Conservation (phyloP, 2,329 filamentous ascomycete genomes). For the Paracoccidioides brasiliensis region DNA sequence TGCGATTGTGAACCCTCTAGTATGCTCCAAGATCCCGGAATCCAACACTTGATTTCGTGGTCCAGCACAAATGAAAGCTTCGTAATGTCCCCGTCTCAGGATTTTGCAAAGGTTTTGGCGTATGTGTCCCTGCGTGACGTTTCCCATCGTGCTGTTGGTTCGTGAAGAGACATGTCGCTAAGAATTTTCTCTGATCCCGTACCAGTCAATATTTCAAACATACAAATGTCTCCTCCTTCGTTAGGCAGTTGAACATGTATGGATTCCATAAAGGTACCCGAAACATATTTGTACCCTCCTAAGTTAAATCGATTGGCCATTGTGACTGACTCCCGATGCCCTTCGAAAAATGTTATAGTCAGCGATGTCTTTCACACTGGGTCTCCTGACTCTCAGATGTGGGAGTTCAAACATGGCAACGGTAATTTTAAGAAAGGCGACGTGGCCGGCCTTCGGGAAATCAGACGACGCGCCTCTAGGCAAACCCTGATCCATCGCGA, state of each 20-base stretch:
- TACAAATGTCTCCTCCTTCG: constrained; percentile 97
- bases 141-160: background rate
- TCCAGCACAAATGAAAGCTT: constrained; percentile 89
- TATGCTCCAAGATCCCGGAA: constrained; percentile 89
- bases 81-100: constrained; percentile 93
- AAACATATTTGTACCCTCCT: constrained; percentile 10
- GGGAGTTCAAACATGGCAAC: constrained; percentile 98
- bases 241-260: constrained; percentile 97
- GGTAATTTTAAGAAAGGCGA: constrained; percentile 95
- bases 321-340: background rate
- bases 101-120: constrained; percentile 97
- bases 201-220: constrained; percentile 95
- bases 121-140: constrained; percentile 40
- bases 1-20: constrained; percentile 34
- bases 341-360: constrained; percentile 41
- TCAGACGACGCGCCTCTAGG: constrained; percentile 84
- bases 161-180: background rate
- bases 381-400: constrained; percentile 81
- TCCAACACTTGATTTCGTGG: constrained; percentile 95
- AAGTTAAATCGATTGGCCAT: background rate
- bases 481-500: constrained; percentile 90
- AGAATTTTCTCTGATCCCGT: background rate
- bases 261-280: constrained; percentile 88
- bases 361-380: constrained; percentile 97
- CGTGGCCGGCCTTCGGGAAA: constrained; percentile 78